Evolutionary conservation across 108 stramenopile species (phyloP), one percentile per base, ranked within the genome.

Genomic region (Cyclostephanos tholiformis): DNA sequence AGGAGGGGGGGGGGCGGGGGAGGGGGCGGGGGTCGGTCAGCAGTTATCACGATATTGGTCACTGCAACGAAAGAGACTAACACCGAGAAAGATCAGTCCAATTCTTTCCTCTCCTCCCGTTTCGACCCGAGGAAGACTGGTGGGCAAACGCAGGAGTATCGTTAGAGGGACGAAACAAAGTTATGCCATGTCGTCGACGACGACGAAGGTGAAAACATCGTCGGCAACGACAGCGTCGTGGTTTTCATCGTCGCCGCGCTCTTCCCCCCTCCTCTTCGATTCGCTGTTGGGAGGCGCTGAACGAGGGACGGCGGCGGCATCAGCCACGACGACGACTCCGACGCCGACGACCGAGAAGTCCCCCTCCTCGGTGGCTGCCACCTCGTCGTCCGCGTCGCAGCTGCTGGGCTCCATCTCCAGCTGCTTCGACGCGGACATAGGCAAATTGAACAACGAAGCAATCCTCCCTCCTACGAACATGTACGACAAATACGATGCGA

Each of bases 161-260:
- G n/a, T n/a, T n/a, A n/a, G n/a, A n/a, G n/a, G n/a, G n/a, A n/a
- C n/a, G n/a, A n/a, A n/a, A n/a, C n/a, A n/a, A n/a, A n/a, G n/a
- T n/a, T n/a, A n/a, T n/a, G n/a, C 36, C 36, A 36, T 36, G 6
- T 36, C 6, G 4, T 36, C 36, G 36, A 36, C 36, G 36, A 36
- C 36, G 4, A 36, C 4, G 36, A 36, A 36, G 36, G n/a, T n/a
- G n/a, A n/a, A n/a, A n/a, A n/a, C n/a, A n/a, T n/a, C n/a, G n/a
- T n/a, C n/a, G n/a, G n/a, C n/a, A n/a, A 36, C 4, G 36, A 4
- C 36, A 6, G 36, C 36, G 36, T 6, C 36, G 58, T 59, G 29
- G 17, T 59, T 32, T 8, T 17, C 55, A 23, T 12, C 58, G 17
- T 59, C 58, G 58, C 58, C 58, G 1, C 58, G 58, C 58, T 59